Evolutionary conservation across 2,329 filamentous ascomycete genomes (phyloP).

Genomic region (Chaetomiaceae sp.): DNA sequence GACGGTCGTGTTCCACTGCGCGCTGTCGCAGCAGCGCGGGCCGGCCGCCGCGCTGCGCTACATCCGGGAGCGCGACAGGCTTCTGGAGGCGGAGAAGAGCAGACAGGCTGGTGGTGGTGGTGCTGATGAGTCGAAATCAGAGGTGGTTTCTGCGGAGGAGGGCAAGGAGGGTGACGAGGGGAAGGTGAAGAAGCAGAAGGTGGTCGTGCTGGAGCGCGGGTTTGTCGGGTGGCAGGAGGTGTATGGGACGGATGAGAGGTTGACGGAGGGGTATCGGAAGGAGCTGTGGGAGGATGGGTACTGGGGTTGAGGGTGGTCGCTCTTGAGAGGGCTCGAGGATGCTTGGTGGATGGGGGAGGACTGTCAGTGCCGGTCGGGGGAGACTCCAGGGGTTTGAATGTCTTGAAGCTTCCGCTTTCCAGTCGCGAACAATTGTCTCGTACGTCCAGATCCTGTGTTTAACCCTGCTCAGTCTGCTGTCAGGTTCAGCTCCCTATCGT

Average conservation of each 20-base stretch:
- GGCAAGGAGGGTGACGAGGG: slow-evolving; percentile 23
- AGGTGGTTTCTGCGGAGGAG: too few species aligned
- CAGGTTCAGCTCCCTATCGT: too few species aligned
- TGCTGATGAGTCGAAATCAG: neutral
- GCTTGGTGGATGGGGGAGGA: too few species aligned
- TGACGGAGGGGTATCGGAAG: slow-evolving; percentile 81
- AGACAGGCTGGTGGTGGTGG: slow-evolving; percentile 25
- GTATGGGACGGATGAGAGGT: slow-evolving; percentile 68
- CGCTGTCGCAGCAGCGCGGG: slow-evolving; percentile 83
- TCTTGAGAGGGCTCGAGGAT: too few species aligned
- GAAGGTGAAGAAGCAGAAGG: slow-evolving; percentile 52
- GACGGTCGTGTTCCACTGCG: slow-evolving; percentile 90
- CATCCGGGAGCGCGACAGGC: slow-evolving; percentile 60
- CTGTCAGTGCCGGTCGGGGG: too few species aligned
- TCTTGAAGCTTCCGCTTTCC: too few species aligned
- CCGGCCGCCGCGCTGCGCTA: slow-evolving; percentile 80
- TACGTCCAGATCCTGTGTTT: too few species aligned
- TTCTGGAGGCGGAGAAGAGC: slow-evolving; percentile 25
- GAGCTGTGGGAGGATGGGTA: slow-evolving; percentile 72
- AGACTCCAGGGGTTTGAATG: too few species aligned
- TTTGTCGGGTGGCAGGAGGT: slow-evolving; percentile 87
- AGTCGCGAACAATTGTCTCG: too few species aligned
- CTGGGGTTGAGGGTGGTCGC: slow-evolving; percentile 25
- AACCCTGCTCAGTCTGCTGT: too few species aligned
- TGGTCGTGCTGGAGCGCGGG: slow-evolving; percentile 76